A percentile compares a stretch with the other conserved stretches of the same genome.
Evolutionary conservation across 305 asterid genomes (phyloP).

Genomic region (Solanum hybrid): DNA sequence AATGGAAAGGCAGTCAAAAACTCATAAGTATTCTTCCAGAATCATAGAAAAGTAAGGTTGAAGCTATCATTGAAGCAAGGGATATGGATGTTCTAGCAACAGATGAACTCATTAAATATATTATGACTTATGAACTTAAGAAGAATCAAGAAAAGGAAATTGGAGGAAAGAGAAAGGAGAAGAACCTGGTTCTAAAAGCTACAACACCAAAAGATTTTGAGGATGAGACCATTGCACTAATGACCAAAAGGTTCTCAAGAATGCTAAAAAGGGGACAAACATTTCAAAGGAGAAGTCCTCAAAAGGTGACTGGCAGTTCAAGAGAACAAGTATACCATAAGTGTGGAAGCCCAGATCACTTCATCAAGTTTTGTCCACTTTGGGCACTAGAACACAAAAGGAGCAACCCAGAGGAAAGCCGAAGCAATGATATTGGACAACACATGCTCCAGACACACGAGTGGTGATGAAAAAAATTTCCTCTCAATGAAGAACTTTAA

Average conservation of each 20-base stretch:
- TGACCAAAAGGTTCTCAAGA: neutral
- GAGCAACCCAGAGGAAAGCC: neutral
- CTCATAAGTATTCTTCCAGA: neutral
- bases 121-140: neutral
- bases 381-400: neutral
- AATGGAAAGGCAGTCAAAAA: neutral
- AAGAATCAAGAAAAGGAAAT: neutral
- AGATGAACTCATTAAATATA: neutral
- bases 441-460: too few relatives aligned
- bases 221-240: neutral
- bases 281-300: neutral
- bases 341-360: neutral
- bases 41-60: neutral
- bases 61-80: neutral
- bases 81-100: neutral
- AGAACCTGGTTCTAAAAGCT: neutral
- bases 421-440: too few relatives aligned
- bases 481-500: too few relatives aligned
- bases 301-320: neutral
- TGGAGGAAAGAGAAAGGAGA: neutral
- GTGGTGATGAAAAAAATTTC: too few relatives aligned
- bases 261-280: neutral
- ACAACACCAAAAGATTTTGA: neutral
- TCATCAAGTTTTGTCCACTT: neutral
- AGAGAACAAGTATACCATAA: neutral